Evolutionary conservation across 73 alveolate genomes (phyloP).

Genomic region (Tetrahymena borealis): DNA sequence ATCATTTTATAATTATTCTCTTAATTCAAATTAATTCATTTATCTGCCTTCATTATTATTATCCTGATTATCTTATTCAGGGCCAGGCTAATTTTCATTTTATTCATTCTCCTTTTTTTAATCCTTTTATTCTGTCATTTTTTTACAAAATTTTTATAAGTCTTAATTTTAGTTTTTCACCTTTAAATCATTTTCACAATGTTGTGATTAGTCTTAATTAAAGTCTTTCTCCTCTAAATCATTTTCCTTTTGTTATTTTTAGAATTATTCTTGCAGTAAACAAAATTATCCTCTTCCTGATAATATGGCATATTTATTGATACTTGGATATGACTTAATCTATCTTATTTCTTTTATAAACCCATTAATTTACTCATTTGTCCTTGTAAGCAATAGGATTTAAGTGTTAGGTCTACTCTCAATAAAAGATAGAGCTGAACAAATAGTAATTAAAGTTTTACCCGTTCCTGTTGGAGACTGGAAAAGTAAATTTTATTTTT

Average conservation of each 20-base stretch:
- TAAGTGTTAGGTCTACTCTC: not conserved
- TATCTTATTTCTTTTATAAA: not conserved
- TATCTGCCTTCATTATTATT: too few relatives aligned
- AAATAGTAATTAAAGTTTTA: not conserved
- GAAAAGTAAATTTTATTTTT: not conserved
- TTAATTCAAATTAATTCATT: too few relatives aligned
- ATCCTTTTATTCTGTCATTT: too few relatives aligned
- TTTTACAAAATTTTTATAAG: too few relatives aligned
- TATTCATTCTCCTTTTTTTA: too few relatives aligned
- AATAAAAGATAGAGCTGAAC: not conserved
- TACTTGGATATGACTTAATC: not conserved
- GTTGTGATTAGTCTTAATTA: not conserved
- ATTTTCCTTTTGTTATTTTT: not conserved
- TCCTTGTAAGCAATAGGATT: not conserved
- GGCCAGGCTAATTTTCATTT: too few relatives aligned
- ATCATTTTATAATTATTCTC: too few relatives aligned
- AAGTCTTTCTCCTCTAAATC: not conserved
- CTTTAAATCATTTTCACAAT: too few relatives aligned
- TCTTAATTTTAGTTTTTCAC: too few relatives aligned
- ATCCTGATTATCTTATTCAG: too few relatives aligned
- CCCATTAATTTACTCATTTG: not conserved
- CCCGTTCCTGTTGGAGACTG: not conserved
- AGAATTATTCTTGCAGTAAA: not conserved
- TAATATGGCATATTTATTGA: not conserved
- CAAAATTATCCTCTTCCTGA: not conserved